phyloP scores from a whole-genome alignment of 2,329 filamentous ascomycete genomes.

The Apiospora sp. region DNA sequence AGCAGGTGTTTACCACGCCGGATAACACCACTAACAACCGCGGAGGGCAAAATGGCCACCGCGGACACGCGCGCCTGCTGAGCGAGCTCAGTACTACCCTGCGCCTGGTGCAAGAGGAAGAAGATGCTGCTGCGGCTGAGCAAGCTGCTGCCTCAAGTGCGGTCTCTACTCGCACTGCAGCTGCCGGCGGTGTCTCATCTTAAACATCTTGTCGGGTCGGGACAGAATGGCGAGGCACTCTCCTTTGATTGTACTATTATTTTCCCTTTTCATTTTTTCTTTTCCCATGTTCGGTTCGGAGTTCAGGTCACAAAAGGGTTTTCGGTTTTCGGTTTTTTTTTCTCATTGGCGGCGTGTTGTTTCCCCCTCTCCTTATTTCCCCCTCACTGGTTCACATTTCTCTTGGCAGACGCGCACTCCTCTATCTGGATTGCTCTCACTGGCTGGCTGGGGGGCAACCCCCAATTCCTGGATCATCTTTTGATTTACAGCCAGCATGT shows the following conservation, averaged over 20 bases:
- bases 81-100: constrained; percentile 22
- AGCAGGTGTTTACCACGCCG: background rate
- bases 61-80: constrained; percentile 13
- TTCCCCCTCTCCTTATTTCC: background rate
- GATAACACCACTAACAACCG: background rate
- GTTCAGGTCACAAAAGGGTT: background rate
- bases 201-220: background rate
- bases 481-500: background rate
- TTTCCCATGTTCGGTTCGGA: constrained; percentile 3
- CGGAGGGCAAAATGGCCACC: background rate
- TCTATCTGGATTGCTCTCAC: background rate
- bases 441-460: background rate
- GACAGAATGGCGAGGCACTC: background rate
- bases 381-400: background rate
- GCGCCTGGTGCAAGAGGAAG: constrained; percentile 19
- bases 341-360: background rate
- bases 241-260: background rate
- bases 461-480: background rate
- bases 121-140: background rate
- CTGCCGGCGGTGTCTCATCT: background rate
- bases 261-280: background rate
- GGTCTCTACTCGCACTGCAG: background rate
- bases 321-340: background rate
- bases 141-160: background rate
- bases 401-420: background rate